Percentiles rank a stretch among this genome's conserved stretches.
Conservation (phyloP, 2,329 filamentous ascomycete genomes). For the Sclerotinia minor region DNA sequence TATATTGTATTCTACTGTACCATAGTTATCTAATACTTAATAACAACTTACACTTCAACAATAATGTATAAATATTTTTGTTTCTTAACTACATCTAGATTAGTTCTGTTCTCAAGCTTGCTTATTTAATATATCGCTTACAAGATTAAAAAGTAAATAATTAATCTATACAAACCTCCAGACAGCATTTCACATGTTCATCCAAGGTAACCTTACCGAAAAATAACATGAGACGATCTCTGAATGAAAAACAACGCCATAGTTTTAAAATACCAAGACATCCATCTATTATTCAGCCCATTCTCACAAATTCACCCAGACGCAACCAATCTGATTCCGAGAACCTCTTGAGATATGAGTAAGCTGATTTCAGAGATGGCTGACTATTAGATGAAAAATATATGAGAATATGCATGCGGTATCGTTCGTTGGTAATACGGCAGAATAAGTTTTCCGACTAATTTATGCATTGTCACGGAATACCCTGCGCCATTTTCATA, state of each 20-base stretch:
- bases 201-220: not conserved
- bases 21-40: too few species aligned
- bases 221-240: not conserved
- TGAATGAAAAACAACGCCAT: not conserved
- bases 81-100: too few species aligned
- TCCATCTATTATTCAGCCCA: not conserved
- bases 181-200: too few species aligned
- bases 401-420: not conserved
- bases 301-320: not conserved
- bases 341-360: not conserved
- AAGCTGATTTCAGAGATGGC: conserved; percentile 13
- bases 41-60: too few species aligned
- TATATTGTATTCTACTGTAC: too few species aligned
- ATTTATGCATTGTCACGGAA: not conserved
- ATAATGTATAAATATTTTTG: too few species aligned
- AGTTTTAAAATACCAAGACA: too few species aligned
- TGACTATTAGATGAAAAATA: not conserved
- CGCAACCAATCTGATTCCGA: too few species aligned
- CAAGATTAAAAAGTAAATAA: not conserved
- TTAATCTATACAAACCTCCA: too few species aligned
- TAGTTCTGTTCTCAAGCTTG: not conserved
- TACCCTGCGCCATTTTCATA: not conserved
- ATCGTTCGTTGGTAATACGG: too few species aligned
- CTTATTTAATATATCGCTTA: not conserved
- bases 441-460: not conserved